Conservation (phyloP, 345 rosid species). For the Litchi chinensis region DNA sequence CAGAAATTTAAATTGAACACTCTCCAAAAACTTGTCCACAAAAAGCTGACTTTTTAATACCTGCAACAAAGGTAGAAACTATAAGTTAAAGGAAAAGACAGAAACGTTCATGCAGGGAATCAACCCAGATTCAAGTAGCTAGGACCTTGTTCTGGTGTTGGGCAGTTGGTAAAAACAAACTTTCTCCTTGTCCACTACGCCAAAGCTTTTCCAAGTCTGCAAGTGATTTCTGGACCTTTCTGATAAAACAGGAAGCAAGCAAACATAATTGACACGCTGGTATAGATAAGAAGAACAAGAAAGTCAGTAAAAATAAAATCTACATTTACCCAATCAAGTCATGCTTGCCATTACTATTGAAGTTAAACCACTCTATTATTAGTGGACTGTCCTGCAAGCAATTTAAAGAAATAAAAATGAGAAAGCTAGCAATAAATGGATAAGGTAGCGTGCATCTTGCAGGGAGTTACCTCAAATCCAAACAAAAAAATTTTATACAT, state of each 20-base stretch:
- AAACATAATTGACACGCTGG: slow-evolving; percentile 23
- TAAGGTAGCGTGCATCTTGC: background rate
- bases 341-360: slow-evolving; percentile 67
- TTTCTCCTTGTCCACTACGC: slow-evolving; percentile 51
- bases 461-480: background rate
- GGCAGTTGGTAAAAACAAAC: slow-evolving; percentile 61
- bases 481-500: background rate
- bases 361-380: slow-evolving; percentile 68
- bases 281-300: background rate
- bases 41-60: slow-evolving; percentile 66
- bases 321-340: slow-evolving; percentile 65
- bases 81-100: slow-evolving; percentile 9
- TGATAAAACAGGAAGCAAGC: slow-evolving; percentile 39
- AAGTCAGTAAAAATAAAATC: slow-evolving; percentile 7
- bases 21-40: slow-evolving; percentile 73
- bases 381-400: slow-evolving; percentile 62
- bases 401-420: slow-evolving; percentile 9
- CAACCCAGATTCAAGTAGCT: slow-evolving; percentile 17
- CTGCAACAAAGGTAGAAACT: slow-evolving; percentile 36
- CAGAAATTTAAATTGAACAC: slow-evolving; percentile 67
- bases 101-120: slow-evolving; percentile 6
- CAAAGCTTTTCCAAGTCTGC: slow-evolving; percentile 73
- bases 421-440: slow-evolving; percentile 12
- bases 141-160: slow-evolving; percentile 64
- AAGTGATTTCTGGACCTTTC: slow-evolving; percentile 77